Evolutionary conservation across 176 grass and related monocot genomes (phyloP).

Genomic region (Carex cristatella): DNA sequence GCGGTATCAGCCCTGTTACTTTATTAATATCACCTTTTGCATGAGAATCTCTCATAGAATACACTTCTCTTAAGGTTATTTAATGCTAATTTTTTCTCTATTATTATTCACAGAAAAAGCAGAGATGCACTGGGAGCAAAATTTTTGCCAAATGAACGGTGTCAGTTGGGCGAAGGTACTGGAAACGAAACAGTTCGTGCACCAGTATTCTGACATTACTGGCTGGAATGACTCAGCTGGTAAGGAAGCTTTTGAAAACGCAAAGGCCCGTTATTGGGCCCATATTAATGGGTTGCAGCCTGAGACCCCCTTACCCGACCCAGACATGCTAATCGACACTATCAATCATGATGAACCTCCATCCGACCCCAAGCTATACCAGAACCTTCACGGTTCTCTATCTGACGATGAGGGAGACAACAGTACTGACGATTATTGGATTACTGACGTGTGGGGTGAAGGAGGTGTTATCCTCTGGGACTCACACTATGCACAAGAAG

Average conservation of each 20-base stretch:
- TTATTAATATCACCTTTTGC: not conserved
- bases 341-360: not conserved
- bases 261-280: constrained; percentile 38
- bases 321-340: constrained; percentile 15
- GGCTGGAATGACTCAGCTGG: constrained; percentile 43
- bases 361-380: not conserved
- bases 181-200: not conserved
- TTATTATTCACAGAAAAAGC: not conserved
- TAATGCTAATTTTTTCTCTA: not conserved
- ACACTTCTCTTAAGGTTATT: not conserved
- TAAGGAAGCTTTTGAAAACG: constrained; percentile 25
- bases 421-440: not conserved
- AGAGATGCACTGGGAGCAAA: constrained; percentile 33
- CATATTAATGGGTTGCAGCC: constrained; percentile 22
- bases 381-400: constrained; percentile 6
- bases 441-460: not conserved
- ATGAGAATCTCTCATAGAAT: not conserved
- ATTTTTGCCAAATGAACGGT: constrained; percentile 23
- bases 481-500: not conserved
- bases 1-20: not conserved
- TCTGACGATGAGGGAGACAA: not conserved
- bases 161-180: constrained; percentile 30
- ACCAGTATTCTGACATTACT: constrained; percentile 2
- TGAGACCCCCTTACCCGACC: constrained; percentile 7
- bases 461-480: constrained; percentile 21